Percentiles rank a stretch among this genome's conserved stretches.
Conservation (phyloP, 2,329 filamentous ascomycete genomes). For the Pseudogymnoascus sp. region DNA sequence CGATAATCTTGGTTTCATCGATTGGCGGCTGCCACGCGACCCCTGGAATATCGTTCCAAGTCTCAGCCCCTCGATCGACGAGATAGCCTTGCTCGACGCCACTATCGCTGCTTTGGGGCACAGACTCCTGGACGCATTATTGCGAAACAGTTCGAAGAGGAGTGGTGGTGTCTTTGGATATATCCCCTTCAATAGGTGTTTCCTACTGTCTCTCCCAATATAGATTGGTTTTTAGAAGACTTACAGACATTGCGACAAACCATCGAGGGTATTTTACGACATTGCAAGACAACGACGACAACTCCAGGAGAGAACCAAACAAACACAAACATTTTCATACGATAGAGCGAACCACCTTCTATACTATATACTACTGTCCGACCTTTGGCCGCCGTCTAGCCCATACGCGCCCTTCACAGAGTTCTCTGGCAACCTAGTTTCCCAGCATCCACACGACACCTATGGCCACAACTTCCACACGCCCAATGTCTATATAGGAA, state of each 20-base stretch:
- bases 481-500: not conserved
- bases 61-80: constrained; percentile 6
- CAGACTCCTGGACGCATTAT: not conserved
- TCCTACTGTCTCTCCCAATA: not conserved
- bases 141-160: not conserved
- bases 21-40: constrained; percentile 1
- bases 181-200: not conserved
- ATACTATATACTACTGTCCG: not conserved
- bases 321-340: not conserved
- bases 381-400: not conserved
- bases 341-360: not conserved
- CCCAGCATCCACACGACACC: not conserved
- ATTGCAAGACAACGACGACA: not conserved
- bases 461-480: not conserved
- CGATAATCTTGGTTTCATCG: not conserved
- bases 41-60: not conserved
- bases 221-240: not conserved
- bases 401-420: not conserved
- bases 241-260: not conserved
- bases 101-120: constrained; percentile 1
- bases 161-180: not conserved
- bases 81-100: not conserved
- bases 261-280: not conserved
- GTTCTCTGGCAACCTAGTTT: not conserved
- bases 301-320: not conserved